Base-by-base conservation (phyloP, 345 rosid species). In the Cardiospermum halicacabum region DNA sequence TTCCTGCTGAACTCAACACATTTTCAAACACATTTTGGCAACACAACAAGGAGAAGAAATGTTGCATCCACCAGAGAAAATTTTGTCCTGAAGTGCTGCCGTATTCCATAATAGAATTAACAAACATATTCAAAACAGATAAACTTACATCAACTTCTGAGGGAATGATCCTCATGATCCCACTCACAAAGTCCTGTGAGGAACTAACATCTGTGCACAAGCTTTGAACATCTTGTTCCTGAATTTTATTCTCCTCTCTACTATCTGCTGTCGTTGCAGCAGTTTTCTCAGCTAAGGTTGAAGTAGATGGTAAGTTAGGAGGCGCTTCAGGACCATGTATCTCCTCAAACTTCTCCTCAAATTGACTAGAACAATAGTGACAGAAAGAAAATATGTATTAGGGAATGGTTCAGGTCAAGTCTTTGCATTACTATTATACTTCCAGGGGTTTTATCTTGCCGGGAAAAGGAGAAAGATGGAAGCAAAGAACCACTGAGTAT, bases 111-210 rank as follows among this genome's bases (percentile, higher is more conserved):
- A 61, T 56, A 9, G 18, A 48, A 28, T 53, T 65, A 42, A 13
- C 21, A 0, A 28, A 39, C 43, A 27, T 31, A 11, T 68, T 11
- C 43, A 53, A 59, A 65, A 48, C 39, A 22, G n/a, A n/a, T 22
- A 59, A 65, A 82, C 97, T 89, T 82, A 87, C 97, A 79, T 94
- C 92, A 30, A 82, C 70, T 50, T 91, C 97, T 12, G 95, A 84
- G 37, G 95, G 96, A 74, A 89, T 92, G 63, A 94, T 94, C 86
- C 85, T 91, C 99, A 91, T 82, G 65, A 91, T 80, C 65, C 96
- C 96, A 68, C 89, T 88, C 53, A 89, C 82, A 53, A 87, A 82
- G 73, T 94, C 99, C 69, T 83, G 95, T 36, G 89, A 69, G 31
- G 80, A 55, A 63, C 71, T 84, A 10, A 79, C 71, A 57, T 88